A percentile compares a stretch with the other conserved stretches of the same genome.
Conservation (phyloP, 345 rosid species). For the Rubroshorea leprosula region DNA sequence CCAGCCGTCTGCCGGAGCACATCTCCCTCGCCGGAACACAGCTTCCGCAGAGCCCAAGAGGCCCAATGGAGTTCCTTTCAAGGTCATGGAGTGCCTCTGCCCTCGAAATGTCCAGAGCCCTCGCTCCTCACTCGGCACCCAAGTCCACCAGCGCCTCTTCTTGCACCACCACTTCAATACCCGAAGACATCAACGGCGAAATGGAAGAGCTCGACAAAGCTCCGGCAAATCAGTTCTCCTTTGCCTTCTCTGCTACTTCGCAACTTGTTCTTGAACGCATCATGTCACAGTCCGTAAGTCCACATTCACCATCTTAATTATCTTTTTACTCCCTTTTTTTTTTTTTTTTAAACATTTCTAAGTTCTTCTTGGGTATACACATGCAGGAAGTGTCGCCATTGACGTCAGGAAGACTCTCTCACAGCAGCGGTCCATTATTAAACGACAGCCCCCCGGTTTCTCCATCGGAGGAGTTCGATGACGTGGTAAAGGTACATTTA, state of each 20-base stretch:
- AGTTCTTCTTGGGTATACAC: too few species aligned
- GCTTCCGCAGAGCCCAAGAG: slow-evolving; percentile 76
- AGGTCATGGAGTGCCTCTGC: slow-evolving; percentile 90
- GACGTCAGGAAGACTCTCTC: slow-evolving; percentile 91
- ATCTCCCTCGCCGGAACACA: slow-evolving; percentile 27
- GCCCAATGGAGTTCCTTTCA: slow-evolving; percentile 89
- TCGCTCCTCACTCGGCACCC: slow-evolving; percentile 28
- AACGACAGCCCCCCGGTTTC: slow-evolving; percentile 81
- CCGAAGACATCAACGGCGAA: slow-evolving; percentile 45
- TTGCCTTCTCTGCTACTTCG: slow-evolving; percentile 67
- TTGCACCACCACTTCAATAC: slow-evolving; percentile 47
- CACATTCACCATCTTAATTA: neutral
- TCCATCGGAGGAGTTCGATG: slow-evolving; percentile 85
- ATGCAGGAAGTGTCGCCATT: slow-evolving; percentile 84
- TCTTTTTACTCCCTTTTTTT: neutral
- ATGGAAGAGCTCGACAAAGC: slow-evolving; percentile 21
- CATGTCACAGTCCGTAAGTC: slow-evolving; percentile 76
- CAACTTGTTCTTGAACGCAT: slow-evolving; percentile 96
- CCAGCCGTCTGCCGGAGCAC: slow-evolving; percentile 31
- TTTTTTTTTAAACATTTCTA: neutral
- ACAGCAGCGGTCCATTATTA: slow-evolving; percentile 85
- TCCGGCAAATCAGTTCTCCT: slow-evolving; percentile 44
- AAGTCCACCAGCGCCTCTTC: slow-evolving; percentile 36
- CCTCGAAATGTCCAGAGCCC: slow-evolving; percentile 71
- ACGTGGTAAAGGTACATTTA: slow-evolving; percentile 66